These are phyloP conservation scores for Athelia sp. DNA, from an alignment of 1,284 basidiomycete species.

Conservation along the genomic window DNA sequence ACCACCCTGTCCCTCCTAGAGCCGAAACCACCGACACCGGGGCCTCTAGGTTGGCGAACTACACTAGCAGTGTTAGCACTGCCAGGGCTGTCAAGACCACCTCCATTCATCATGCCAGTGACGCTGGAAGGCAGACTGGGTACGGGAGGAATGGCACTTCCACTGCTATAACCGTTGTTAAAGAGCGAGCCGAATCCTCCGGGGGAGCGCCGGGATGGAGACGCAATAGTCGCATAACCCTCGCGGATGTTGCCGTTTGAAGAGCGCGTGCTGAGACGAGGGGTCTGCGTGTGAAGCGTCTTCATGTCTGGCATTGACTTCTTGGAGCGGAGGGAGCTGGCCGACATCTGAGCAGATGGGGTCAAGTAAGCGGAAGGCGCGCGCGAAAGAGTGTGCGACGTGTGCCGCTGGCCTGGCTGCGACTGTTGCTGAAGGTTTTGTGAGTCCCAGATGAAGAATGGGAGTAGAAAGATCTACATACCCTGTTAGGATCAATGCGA, in stretches of 20 bases:
- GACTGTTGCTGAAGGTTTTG: conserved; percentile 17
- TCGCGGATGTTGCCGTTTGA: conserved; percentile 91
- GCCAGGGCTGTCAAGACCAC: conserved; percentile 29
- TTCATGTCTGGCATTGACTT: conserved; percentile 96
- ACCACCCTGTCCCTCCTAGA: conserved; percentile 57
- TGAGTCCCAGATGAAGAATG: conserved; percentile 7
- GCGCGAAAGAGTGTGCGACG: conserved; percentile 53
- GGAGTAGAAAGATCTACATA: conserved; percentile 29
- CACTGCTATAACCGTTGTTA: conserved; percentile 39
- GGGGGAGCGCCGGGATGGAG: conserved; percentile 71
- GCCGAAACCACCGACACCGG: conserved; percentile 66
- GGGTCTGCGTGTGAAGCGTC: conserved; percentile 74
- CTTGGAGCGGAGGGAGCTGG: conserved; percentile 74
- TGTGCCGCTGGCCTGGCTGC: conserved; percentile 28
- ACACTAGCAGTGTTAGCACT: conserved; percentile 40
- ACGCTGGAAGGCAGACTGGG: conserved; percentile 65
- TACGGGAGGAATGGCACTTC: conserved; percentile 61
- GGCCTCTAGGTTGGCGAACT: conserved; percentile 76
- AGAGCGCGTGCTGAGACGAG: conserved; percentile 76
- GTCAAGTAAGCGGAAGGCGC: conserved; percentile 69
- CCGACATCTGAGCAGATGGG: conserved; percentile 43
- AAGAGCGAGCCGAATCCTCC: conserved; percentile 67
- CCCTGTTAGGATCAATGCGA: conserved; percentile 74
- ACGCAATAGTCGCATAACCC: conserved; percentile 84
- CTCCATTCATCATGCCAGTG: conserved; percentile 36